Base-by-base conservation (phyloP, 1,139 yeast genomes). In the Zygoascus hellenicus region DNA sequence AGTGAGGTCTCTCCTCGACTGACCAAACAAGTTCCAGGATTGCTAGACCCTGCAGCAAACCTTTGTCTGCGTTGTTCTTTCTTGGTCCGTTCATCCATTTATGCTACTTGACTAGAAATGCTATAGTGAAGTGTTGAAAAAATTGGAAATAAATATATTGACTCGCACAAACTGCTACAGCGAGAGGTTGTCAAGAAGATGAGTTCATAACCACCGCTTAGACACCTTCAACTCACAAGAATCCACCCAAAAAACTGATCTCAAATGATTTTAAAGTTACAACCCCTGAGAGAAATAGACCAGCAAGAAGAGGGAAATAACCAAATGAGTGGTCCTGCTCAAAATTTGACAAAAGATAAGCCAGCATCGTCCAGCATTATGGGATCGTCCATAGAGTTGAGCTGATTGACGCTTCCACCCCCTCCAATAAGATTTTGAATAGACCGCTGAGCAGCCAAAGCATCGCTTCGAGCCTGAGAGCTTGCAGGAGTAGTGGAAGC, bases 371-470 rank as follows among this genome's bases (percentile, higher is more conserved):
- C 46, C 33, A 43, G 37, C 17, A 43, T 19, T 19, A 43, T 43
- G 29, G 46, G 46, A 10, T 43, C 46, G 28, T 43, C 42, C 37
- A 43, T 9, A 11, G 37, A 31, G 10, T 36, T 36, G 36, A 40
- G 13, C 10, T 22, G 26, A 7, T 22, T 22, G 26, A 26, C 39
- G 2, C 39, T 37, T 3, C 13, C 31, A 13, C 38, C 40, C 7
- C 37, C 37, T 5, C 46, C 46, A 28, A 43, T 43, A 13, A 43
- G 46, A 19, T 36, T 43, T 28, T 43, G 46, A 19, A 43, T 43
- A 5, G 40, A 35, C 35, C 46, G 28, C 36, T 43, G 46, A 16
- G 46, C 42, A 6, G 46, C 46, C 15, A 43, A 17, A 11, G 46
- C 46, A 19, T 36, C 39, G 30, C 19, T 43, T 17, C 46, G 33